Evolutionary conservation across 805 yeast genomes (phyloP), one percentile per base, ranked within the genome.

Genomic region (Limtongia smithiae): DNA sequence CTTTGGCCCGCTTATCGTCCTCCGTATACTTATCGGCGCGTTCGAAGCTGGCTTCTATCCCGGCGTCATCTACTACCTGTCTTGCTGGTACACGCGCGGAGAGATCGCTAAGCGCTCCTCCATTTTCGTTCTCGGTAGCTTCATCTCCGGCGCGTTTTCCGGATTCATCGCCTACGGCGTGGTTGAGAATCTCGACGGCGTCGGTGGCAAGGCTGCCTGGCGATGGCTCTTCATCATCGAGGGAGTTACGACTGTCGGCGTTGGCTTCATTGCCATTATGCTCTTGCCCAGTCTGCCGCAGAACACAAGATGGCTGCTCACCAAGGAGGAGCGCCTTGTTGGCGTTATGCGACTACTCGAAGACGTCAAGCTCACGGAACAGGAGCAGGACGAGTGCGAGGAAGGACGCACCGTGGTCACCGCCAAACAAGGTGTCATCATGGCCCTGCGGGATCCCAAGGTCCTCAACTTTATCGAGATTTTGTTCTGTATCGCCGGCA

Each of bases 91-190:
- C 60, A 72, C 75, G 14, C 67, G 73, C 50, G 71, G 68, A 50
- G 79, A 76, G 50, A 63, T 78, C 36, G 70, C 79, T 14, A 63
- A 73, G 36, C 67, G 82, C 59, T 74, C 76, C 46, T 71, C 81
- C 9, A 65, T 77, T 45, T 64, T 76, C 39, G 74, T 74, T 58
- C 72, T 78, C 15, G 81, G 81, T 17, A 71, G 78, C 11, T 60
- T 58, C 36, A 56, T 68, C 47, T 72, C 79, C 27, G 79, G 81
- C 37, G 80, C 81, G 1, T 72, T 76, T 51, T 68, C 78, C 20
- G 81, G 81, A 14, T 67, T 78, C 46, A 73, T 78, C 47, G 78
- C 79, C 14, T 75, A 77, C 25, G 82, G 79, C 33, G 76, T 77
- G 41, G 63, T 76, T 33, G 64, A 74, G 28, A 65, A 68, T 40